phyloP scores from a whole-genome alignment of 2,329 filamentous ascomycete species.

The Neoarthrinium moseri region DNA sequence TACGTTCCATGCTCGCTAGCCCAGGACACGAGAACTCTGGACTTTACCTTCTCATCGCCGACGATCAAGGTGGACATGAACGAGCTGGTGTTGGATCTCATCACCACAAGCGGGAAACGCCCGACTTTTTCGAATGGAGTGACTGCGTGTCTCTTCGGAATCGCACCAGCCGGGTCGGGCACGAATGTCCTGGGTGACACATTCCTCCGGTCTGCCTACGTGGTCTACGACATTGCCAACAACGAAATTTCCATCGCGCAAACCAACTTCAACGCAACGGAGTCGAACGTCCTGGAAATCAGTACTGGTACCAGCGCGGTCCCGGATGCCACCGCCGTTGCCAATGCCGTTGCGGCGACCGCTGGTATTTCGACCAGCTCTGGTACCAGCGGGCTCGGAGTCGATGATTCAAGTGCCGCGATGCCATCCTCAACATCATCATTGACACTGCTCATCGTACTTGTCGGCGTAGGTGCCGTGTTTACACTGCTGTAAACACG shows the following conservation, averaged over 20 bases:
- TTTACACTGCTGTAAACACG: constrained; percentile 4
- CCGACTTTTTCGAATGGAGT: constrained; percentile 52
- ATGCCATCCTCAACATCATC: background rate
- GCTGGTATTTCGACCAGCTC: constrained; percentile 31
- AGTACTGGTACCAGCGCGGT: constrained; percentile 44
- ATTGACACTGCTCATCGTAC: background rate
- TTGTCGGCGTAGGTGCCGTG: constrained; percentile 4
- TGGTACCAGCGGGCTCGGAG: background rate
- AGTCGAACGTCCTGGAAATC: constrained; percentile 55
- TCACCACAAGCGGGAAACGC: constrained; percentile 43
- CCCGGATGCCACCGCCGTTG: constrained; percentile 52
- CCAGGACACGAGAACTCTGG: constrained; percentile 37
- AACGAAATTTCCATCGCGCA: constrained; percentile 71
- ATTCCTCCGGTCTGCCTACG: constrained; percentile 72
- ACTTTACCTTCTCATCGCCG: constrained; percentile 54
- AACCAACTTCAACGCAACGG: constrained; percentile 59
- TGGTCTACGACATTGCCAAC: constrained; percentile 72
- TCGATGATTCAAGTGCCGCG: constrained; percentile 7
- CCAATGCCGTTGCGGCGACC: constrained; percentile 48
- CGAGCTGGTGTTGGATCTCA: constrained; percentile 58
- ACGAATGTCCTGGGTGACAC: constrained; percentile 71
- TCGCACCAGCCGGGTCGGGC: constrained; percentile 54
- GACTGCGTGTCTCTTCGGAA: constrained; percentile 64
- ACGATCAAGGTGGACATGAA: constrained; percentile 55
- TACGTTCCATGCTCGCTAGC: constrained; percentile 61